Evolutionary conservation across 2,329 filamentous ascomycete species (phyloP).

Genomic region (Aureobasidium namibiae): DNA sequence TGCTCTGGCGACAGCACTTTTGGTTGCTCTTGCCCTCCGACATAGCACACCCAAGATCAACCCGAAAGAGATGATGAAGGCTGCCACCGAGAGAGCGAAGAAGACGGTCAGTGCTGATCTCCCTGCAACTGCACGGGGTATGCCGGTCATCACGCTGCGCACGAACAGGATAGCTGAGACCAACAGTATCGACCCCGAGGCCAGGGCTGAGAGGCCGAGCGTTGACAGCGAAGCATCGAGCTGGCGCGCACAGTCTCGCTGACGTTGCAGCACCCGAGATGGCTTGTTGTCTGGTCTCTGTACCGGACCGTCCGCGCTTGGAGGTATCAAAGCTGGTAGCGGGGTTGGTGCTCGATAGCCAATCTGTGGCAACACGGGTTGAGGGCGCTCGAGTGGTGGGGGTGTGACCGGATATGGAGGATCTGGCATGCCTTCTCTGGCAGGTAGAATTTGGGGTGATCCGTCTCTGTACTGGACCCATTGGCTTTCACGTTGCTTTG

Average conservation of each 20-base stretch:
- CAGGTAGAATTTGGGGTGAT: not conserved
- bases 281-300: not conserved
- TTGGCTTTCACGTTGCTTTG: not conserved
- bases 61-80: not conserved
- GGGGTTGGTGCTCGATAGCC: conserved; percentile 4
- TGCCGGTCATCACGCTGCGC: not conserved
- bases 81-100: not conserved
- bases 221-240: not conserved
- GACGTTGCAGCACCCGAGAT: not conserved
- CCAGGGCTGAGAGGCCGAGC: not conserved
- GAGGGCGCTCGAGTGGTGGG: not conserved
- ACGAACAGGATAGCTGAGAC: not conserved
- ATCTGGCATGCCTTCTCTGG: not conserved
- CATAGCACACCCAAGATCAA: conserved; percentile 4
- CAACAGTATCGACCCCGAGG: not conserved
- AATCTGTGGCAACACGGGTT: not conserved
- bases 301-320: not conserved
- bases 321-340: not conserved
- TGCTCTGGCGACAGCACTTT: not conserved
- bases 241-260: not conserved
- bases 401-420: conserved; percentile 7
- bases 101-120: not conserved
- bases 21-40: not conserved
- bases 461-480: not conserved
- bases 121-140: not conserved